A percentile compares a stretch with the other conserved stretches of the same genome.
Evolutionary conservation across 2,329 filamentous ascomycete species (phyloP).

Genomic region (Phaeosphaeria sp.): DNA sequence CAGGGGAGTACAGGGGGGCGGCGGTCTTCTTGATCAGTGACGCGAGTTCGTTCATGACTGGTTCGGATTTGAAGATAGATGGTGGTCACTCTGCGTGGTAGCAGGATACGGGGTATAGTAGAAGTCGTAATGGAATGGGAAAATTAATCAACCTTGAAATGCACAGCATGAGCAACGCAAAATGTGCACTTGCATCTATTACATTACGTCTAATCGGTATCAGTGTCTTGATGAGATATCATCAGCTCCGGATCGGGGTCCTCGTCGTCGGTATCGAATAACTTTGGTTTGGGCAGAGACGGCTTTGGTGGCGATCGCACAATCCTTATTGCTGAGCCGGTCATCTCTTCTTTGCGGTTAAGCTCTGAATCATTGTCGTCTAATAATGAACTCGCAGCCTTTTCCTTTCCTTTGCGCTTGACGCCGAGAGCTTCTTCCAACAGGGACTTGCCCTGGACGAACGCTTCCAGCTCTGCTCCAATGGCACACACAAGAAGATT

Average conservation of each 20-base stretch:
- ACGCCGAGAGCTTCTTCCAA: slow-evolving; percentile 53
- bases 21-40: slow-evolving; percentile 50
- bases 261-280: slow-evolving; percentile 52
- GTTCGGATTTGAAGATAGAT: slow-evolving; percentile 48
- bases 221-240: slow-evolving; percentile 55
- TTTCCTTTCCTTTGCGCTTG: slow-evolving; percentile 37
- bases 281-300: slow-evolving; percentile 34
- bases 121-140: background rate
- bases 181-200: too few relatives aligned
- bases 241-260: slow-evolving; percentile 57
- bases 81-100: slow-evolving; percentile 50
- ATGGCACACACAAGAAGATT: slow-evolving; percentile 78
- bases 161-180: too few relatives aligned
- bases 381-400: slow-evolving; percentile 26
- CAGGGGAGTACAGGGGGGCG: slow-evolving; percentile 47
- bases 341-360: slow-evolving; percentile 34
- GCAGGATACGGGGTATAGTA: background rate
- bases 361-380: slow-evolving; percentile 23
- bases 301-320: slow-evolving; percentile 36
- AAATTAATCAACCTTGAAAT: background rate
- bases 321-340: slow-evolving; percentile 40
- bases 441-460: slow-evolving; percentile 66
- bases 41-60: slow-evolving; percentile 51
- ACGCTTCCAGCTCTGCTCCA: slow-evolving; percentile 74
- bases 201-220: slow-evolving; percentile 35